These are phyloP conservation scores for Pulveroboletus sp. DNA, from an alignment of 768 basidiomycete genomes.

Conservation along the genomic window DNA sequence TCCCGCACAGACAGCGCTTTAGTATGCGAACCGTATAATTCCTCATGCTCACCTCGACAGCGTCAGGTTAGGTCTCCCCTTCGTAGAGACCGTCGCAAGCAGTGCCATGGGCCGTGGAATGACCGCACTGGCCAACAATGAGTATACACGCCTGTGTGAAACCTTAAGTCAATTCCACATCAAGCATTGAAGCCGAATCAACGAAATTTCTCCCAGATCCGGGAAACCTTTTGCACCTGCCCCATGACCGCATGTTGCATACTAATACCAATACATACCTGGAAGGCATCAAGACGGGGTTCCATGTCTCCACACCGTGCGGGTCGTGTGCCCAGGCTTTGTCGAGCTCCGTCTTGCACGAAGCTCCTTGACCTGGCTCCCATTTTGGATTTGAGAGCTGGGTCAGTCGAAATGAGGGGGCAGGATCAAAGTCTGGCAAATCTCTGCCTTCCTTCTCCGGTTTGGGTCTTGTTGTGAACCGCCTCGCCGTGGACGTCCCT, in stretches of 20 bases:
- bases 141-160: constrained; percentile 37
- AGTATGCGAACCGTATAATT: constrained; percentile 8
- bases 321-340: constrained; percentile 30
- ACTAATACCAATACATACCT: constrained; percentile 26
- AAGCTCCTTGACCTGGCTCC: constrained; percentile 41
- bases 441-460: constrained; percentile 1
- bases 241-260: constrained; percentile 8
- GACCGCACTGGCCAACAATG: constrained; percentile 53
- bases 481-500: not conserved
- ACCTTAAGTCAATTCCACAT: constrained; percentile 23
- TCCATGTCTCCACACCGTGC: constrained; percentile 41
- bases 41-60: constrained; percentile 52
- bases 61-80: constrained; percentile 56
- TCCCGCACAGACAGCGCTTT: constrained; percentile 1
- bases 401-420: constrained; percentile 33
- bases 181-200: constrained; percentile 13
- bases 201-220: not conserved
- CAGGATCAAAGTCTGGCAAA: constrained; percentile 20
- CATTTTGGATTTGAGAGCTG: constrained; percentile 40
- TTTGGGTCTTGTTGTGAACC: constrained; percentile 4
- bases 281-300: constrained; percentile 32
- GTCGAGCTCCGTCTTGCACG: constrained; percentile 13
- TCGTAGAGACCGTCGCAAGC: constrained; percentile 52
- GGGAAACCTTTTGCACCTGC: not conserved
- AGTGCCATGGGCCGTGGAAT: constrained; percentile 61